These are phyloP conservation scores for Annulohypoxylon nitens DNA, from an alignment of 495 filamentous ascomycete genomes.

Conservation along the genomic window DNA sequence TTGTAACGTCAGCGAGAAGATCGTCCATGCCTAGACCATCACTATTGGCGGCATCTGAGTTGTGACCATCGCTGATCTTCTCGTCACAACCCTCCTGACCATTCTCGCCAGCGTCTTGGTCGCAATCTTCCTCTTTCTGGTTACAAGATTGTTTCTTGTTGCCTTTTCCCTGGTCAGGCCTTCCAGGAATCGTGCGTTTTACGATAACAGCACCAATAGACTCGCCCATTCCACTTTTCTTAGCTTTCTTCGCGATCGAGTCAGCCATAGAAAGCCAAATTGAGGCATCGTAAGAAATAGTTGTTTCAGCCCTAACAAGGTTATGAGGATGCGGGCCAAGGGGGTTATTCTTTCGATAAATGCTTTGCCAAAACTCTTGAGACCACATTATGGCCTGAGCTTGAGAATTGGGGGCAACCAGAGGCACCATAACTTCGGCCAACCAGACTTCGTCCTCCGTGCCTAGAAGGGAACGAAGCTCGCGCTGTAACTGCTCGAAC, in stretches of 20 bases:
- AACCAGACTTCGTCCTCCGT: constrained; percentile 64
- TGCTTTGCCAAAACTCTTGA: constrained; percentile 83
- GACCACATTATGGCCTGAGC: constrained; percentile 83
- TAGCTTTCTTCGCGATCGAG: constrained; percentile 69
- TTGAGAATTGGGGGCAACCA: constrained; percentile 78
- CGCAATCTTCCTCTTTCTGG: background rate
- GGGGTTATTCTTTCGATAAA: constrained; percentile 86
- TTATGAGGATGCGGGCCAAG: constrained; percentile 78
- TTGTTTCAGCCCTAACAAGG: constrained; percentile 66
- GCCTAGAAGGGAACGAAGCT: constrained; percentile 52
- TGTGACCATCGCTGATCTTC: background rate
- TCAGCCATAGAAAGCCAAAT: constrained; percentile 78
- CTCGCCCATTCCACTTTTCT: constrained; percentile 71
- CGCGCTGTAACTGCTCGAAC: constrained; percentile 54
- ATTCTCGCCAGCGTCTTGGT: background rate
- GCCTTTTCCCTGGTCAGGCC: constrained; percentile 55
- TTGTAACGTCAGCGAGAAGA: background rate
- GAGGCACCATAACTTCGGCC: constrained; percentile 72
- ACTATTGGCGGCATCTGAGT: constrained; percentile 31
- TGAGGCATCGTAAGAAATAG: constrained; percentile 67
- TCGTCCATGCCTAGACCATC: constrained; percentile 3
- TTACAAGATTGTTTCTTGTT: background rate
- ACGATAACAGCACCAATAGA: constrained; percentile 86
- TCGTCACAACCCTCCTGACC: constrained; percentile 12
- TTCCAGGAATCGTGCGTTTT: constrained; percentile 60